Evolutionary conservation across 192 early-diverging fungal genomes (phyloP).

Genomic region (Gonapodya prolifera): DNA sequence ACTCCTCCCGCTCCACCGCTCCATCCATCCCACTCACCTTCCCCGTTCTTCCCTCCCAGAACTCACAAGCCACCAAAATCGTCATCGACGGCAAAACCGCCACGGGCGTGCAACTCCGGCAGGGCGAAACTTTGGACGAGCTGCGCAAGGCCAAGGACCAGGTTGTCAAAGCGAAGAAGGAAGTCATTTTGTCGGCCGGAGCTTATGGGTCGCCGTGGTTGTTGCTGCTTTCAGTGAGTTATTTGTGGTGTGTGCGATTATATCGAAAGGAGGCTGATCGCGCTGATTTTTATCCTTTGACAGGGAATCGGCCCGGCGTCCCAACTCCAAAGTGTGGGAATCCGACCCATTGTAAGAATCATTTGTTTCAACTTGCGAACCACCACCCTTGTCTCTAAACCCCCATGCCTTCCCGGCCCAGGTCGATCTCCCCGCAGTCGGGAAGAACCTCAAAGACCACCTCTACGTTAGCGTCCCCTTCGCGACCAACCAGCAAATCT

Average conservation of each 20-base stretch:
- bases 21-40: too few relatives aligned
- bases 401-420: too few relatives aligned
- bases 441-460: too few relatives aligned
- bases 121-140: background rate
- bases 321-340: slow-evolving; percentile 1
- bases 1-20: too few relatives aligned
- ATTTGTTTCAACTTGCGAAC: slow-evolving; percentile 16
- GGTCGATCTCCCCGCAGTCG: too few relatives aligned
- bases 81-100: background rate
- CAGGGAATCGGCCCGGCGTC: slow-evolving; percentile 19
- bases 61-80: background rate
- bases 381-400: too few relatives aligned
- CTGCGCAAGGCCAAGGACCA: background rate
- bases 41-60: too few relatives aligned
- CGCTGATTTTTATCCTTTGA: too few relatives aligned
- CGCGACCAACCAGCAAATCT: too few relatives aligned
- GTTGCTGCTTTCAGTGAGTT: slow-evolving; percentile 19
- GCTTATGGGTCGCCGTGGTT: slow-evolving; percentile 16
- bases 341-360: slow-evolving; percentile 12
- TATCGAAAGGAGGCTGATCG: too few relatives aligned
- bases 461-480: too few relatives aligned
- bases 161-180: slow-evolving; percentile 7
- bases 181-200: slow-evolving; percentile 26
- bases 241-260: too few relatives aligned
- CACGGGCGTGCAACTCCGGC: background rate